phyloP scores from a whole-genome alignment of 2,329 filamentous ascomycete genomes.

The Hypoxylon sp. region DNA sequence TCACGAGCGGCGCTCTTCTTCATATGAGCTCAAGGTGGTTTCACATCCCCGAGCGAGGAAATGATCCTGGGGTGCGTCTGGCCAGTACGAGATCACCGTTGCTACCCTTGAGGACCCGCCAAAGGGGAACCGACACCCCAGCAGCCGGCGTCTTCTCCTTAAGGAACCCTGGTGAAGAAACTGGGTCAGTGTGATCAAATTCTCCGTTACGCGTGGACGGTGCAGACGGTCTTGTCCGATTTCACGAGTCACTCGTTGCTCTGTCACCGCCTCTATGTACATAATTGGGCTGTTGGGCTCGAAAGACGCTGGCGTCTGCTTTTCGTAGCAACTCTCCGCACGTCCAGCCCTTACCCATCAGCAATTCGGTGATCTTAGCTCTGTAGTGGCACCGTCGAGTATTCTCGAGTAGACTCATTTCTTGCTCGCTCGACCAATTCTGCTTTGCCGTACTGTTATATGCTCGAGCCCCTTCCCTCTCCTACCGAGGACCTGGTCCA shows the following conservation, averaged over 20 bases:
- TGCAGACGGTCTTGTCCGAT: not conserved
- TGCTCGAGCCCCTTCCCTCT: slow-evolving; percentile 15
- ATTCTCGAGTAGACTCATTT: not conserved
- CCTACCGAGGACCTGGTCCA: slow-evolving; percentile 13
- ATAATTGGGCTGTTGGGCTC: not conserved
- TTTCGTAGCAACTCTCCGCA: too few species aligned
- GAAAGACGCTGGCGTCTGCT: too few species aligned
- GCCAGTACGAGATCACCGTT: slow-evolving; percentile 19
- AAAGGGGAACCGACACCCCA: slow-evolving; percentile 23
- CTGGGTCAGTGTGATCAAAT: slow-evolving; percentile 29
- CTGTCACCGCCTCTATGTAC: slow-evolving; percentile 18
- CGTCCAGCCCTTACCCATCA: not conserved
- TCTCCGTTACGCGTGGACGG: slow-evolving; percentile 20
- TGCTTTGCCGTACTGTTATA: slow-evolving; percentile 7
- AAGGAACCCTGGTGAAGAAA: slow-evolving; percentile 13
- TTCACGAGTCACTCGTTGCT: slow-evolving; percentile 1
- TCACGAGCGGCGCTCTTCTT: not conserved
- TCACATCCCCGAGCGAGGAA: slow-evolving; percentile 17
- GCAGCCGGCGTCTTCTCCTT: slow-evolving; percentile 17
- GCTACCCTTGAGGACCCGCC: slow-evolving; percentile 27
- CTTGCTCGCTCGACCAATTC: not conserved
- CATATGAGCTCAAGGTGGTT: too few species aligned
- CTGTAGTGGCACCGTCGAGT: not conserved
- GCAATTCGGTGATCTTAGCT: not conserved
- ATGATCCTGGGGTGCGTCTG: not conserved